Evolutionary conservation across 2,329 filamentous ascomycete species (phyloP), one percentile per base, ranked within the genome.

Genomic region (Aspergillus oerlinghausenensis): DNA sequence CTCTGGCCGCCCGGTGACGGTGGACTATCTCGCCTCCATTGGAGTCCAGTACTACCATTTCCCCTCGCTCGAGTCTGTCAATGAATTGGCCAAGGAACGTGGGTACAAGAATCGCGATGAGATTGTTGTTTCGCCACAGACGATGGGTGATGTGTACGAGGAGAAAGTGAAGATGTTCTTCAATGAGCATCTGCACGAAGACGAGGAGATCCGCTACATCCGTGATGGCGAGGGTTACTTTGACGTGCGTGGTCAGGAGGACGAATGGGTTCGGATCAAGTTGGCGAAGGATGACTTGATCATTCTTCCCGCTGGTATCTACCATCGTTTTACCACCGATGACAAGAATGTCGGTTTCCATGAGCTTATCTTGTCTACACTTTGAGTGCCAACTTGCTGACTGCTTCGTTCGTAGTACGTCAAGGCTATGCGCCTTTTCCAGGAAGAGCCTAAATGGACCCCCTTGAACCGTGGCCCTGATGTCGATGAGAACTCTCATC

Each of bases 371-470:
- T 10, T 50, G 50, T 26, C 50, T 51, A 47, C 9, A 9, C 48
- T 38, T 55, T 6, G 26, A 38, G 21, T 21, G 40, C 23, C 10
- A 54, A 23, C 35, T 54, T 50, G 51, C 60, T 65, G 45, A 60
- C 48, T 51, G n/a, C 42, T 8, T 8, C 32, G 26, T 38, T 17
- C 53, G 50, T 65, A 97, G 92, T 97, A 93, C 70, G 90, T 96
- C 64, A 90, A 95, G 71, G 94, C 94, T 14, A 93, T 97, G 90
- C 84, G 94, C 56, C 81, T 99, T 52, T 99, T 97, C 84, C 92
- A 97, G 79, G 94, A 97, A 63, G 92, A 97, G 76, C 94, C 94
- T 35, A 97, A 97, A 77, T 99, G 94, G 94, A 97, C 92, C 38
- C 89, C 94, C 14, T 76, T 99, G 64, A 96, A 96, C 78, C 85